Evolutionary conservation across 805 yeast genomes (phyloP).

Genomic region (Ogataea kodamae): DNA sequence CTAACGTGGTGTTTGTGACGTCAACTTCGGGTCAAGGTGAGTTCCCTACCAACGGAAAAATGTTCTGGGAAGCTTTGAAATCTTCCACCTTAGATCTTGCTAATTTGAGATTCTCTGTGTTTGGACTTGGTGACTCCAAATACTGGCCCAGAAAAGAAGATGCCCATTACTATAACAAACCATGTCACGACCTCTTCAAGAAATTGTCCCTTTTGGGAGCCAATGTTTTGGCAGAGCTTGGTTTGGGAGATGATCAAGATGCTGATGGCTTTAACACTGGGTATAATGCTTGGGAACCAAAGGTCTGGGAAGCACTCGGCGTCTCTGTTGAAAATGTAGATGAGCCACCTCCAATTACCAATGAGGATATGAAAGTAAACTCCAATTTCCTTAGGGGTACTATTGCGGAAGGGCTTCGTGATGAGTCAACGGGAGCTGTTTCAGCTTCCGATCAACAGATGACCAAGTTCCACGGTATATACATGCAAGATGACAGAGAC

Average conservation of each 20-base stretch:
- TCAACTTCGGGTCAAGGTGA: constrained; percentile 88
- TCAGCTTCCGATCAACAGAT: constrained; percentile 88
- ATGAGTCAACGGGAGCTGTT: constrained; percentile 85
- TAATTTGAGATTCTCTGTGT: constrained; percentile 53
- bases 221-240: constrained; percentile 66
- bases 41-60: constrained; percentile 78
- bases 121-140: constrained; percentile 77
- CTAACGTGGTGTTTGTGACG: constrained; percentile 62
- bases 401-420: constrained; percentile 79
- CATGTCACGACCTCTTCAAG: constrained; percentile 67
- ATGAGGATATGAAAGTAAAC: constrained; percentile 89
- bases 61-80: constrained; percentile 71
- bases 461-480: constrained; percentile 96
- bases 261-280: constrained; percentile 94
- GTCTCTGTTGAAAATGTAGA: constrained; percentile 87
- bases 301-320: constrained; percentile 83
- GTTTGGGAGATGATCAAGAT: constrained; percentile 95
- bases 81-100: constrained; percentile 64
- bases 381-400: constrained; percentile 91
- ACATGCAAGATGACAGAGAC: constrained; percentile 98
- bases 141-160: constrained; percentile 99
- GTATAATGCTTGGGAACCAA: constrained; percentile 81
- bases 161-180: constrained; percentile 89
- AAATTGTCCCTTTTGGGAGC: constrained; percentile 72
- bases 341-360: constrained; percentile 85